Evolutionary conservation across 495 filamentous ascomycete genomes (phyloP), one percentile per base, ranked within the genome.

Genomic region (Aspergillus mulundensis): DNA sequence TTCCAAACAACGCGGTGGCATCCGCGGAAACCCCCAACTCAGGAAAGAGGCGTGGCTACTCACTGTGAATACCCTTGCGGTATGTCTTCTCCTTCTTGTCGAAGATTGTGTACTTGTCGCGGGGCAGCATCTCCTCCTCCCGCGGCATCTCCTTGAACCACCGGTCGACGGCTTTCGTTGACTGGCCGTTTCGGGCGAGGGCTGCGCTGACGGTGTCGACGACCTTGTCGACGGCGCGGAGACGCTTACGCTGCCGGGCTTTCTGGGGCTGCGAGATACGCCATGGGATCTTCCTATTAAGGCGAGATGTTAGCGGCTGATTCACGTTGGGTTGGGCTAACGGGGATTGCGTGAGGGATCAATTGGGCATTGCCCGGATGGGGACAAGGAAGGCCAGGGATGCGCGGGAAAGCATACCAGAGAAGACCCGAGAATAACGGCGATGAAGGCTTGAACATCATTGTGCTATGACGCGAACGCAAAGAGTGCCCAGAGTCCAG

Each of bases 31-130:
- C n/a, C n/a, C n/a, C n/a, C n/a, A n/a, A n/a, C n/a, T n/a, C n/a
- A n/a, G n/a, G n/a, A n/a, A n/a, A n/a, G n/a, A n/a, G 7, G 18
- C 15, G 14, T n/a, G n/a, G n/a, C 20, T 44, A 87, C 92, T 58
- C 78, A 97, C 92, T 97, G 73, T 96, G 94, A 66, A 97, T 90
- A 16, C 88, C 86, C 83, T 98, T 98, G 69, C 94, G 80, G 74
- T 98, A 98, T 59, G 78, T 84, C 84, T 89, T 95, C 78, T 87
- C 92, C 71, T 96, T 97, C 61, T 91, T 85, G 73, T 95, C 91
- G 75, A 97, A 98, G 58, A 98, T 86, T 19, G 92, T 96, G 76
- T 98, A 98, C 72, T 98, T 98, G 73, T 98, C 94, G 71, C 84
- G 87, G 42, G 94, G 86, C 68, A 95, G 69, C 94, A 98, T 98